These are phyloP conservation scores for Scedosporium boydii DNA, from an alignment of 2,329 filamentous ascomycete genomes.

Conservation along the genomic window DNA sequence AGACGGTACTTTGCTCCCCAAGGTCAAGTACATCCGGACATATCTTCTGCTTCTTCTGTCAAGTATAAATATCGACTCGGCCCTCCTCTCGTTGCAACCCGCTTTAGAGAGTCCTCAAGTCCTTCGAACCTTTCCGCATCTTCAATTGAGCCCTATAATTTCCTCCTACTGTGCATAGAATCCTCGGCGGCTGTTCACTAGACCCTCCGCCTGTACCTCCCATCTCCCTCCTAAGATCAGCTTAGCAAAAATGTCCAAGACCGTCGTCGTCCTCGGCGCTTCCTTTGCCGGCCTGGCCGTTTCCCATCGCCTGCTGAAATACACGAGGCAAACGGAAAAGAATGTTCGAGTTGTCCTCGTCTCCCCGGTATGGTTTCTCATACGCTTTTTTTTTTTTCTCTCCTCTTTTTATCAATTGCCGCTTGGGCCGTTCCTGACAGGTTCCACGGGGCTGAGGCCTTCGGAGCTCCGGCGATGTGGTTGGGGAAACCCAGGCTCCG, in stretches of 20 bases:
- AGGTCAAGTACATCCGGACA: no score
- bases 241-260: slow-evolving; percentile 33
- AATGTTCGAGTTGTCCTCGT: slow-evolving; percentile 46
- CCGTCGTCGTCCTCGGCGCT: slow-evolving; percentile 44
- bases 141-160: not conserved
- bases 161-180: not conserved
- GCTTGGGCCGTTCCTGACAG: not conserved
- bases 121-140: not conserved
- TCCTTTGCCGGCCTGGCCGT: slow-evolving; percentile 43
- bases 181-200: no score
- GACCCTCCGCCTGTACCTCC: not conserved
- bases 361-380: slow-evolving; percentile 33
- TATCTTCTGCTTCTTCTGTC: not conserved
- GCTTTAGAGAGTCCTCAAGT: no score
- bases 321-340: slow-evolving; percentile 31
- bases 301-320: slow-evolving; percentile 45
- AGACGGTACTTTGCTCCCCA: not conserved
- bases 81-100: not conserved
- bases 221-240: not conserved
- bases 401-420: not conserved
- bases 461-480: not conserved
- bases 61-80: not conserved
- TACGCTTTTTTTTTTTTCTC: not conserved
- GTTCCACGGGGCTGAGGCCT: not conserved
- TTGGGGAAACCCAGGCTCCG: not conserved